These are phyloP conservation scores for Graphilbum fragrans DNA, from an alignment of 2,329 filamentous ascomycete species.

Conservation along the genomic window DNA sequence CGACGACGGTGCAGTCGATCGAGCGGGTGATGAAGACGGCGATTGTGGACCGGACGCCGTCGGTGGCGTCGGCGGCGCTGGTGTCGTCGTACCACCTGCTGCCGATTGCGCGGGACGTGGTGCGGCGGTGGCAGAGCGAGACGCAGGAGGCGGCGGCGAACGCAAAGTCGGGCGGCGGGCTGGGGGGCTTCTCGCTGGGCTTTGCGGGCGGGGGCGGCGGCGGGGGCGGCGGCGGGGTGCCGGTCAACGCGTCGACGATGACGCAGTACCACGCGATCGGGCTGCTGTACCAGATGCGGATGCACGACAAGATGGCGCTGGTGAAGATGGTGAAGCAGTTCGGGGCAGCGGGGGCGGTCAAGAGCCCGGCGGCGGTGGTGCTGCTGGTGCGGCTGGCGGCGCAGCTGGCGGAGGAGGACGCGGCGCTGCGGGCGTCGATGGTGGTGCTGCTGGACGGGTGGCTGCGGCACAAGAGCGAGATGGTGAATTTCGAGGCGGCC, in stretches of 20 bases:
- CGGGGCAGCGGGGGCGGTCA: conserved; percentile 78
- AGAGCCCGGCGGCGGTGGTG: conserved; percentile 85
- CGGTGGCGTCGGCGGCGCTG: conserved; percentile 88
- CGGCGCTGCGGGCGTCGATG: conserved; percentile 84
- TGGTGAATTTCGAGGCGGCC: conserved; percentile 98
- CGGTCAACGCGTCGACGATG: conserved; percentile 93
- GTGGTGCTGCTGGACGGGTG: conserved; percentile 92
- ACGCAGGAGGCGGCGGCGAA: conserved; percentile 92
- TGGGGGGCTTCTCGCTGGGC: conserved; percentile 59
- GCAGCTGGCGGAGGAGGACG: conserved; percentile 88
- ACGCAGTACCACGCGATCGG: conserved; percentile 98
- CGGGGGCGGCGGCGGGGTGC: conserved; percentile 52
- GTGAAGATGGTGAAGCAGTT: conserved; percentile 99
- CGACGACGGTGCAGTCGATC: conserved; percentile 89
- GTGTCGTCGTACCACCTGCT: conserved; percentile 97
- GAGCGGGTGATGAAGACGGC: conserved; percentile 98
- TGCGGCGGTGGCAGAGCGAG: conserved; percentile 96
- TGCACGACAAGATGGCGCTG: conserved; percentile 92
- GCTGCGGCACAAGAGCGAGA: conserved; percentile 96
- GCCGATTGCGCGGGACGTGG: conserved; percentile 88
- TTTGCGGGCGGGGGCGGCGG: conserved; percentile 54
- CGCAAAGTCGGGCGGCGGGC: conserved; percentile 70
- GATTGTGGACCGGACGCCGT: conserved; percentile 97
- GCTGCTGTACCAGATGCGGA: conserved; percentile 92
- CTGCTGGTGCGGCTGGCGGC: conserved; percentile 88